phyloP scores from a whole-genome alignment of 306 rosid species.

The Rubus parviflorus region DNA sequence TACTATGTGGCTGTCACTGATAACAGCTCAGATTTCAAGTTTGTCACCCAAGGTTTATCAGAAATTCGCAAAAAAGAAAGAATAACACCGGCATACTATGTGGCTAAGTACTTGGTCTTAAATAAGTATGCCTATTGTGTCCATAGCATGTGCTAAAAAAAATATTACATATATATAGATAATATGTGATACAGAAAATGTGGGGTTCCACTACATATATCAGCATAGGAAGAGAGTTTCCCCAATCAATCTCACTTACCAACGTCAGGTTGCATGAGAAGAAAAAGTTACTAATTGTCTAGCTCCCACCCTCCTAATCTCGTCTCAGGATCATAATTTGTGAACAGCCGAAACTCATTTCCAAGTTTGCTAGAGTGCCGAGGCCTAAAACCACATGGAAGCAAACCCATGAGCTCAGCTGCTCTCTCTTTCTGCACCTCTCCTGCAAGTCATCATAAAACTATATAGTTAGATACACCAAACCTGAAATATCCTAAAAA shows the following conservation, averaged over 20 bases:
- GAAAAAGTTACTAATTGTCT: conserved; percentile 29
- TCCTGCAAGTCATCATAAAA: conserved; percentile 48
- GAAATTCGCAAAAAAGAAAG: neutral
- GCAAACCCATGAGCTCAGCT: conserved; percentile 76
- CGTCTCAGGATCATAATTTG: conserved; percentile 79
- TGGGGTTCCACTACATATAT: neutral
- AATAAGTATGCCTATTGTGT: no score
- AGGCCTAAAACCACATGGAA: conserved; percentile 82
- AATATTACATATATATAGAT: neutral
- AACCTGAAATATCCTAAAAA: neutral
- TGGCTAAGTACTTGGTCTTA: neutral
- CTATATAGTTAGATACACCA: neutral
- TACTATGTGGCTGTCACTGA: neutral
- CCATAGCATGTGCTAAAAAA: neutral
- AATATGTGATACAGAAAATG: no score
- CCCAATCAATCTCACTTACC: conserved; percentile 15
- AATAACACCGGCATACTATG: neutral
- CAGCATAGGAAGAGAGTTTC: neutral
- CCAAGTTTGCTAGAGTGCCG: conserved; percentile 81
- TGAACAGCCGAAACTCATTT: conserved; percentile 81
- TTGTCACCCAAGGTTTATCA: neutral
- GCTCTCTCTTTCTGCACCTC: conserved; percentile 87
- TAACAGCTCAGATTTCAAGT: neutral
- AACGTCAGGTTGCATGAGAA: conserved; percentile 13
- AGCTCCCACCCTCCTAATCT: conserved; percentile 80